Evolutionary conservation across 2,329 filamentous ascomycete genomes (phyloP), one percentile per base, ranked within the genome.

Genomic region (Eurotiales sp.): DNA sequence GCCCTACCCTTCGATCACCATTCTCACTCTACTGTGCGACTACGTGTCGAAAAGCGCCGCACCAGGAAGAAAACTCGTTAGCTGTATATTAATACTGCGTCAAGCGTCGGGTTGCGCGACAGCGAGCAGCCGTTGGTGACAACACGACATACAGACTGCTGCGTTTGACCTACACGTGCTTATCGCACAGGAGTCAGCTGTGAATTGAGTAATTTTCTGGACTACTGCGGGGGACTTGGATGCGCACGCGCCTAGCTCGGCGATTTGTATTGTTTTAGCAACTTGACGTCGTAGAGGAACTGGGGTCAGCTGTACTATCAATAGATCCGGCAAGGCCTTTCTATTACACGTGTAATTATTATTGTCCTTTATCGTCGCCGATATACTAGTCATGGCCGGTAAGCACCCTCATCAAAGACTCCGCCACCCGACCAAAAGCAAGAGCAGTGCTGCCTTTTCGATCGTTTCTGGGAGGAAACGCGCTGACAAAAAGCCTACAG

Each of bases 311-410:
- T 56, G 58, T 50, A 32, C 52, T 50, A 54, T 56, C 51, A 43
- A 23, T 49, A 49, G 51, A 21, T 40, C 46, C 40, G 19, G 5
- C 29, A 53, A 45, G 14, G 27, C 15, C 47, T 21, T 19, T 21
- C 42, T 56, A 53, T 54, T 62, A 55, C 58, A 59, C 62, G 69
- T 72, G 72, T 66, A 65, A 64, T 66, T 66, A 45, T 39, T 23
- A 44, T 29, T 45, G 51, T 56, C 55, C 54, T 53, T 58, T 43
- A 57, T 55, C 52, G 56, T n/a, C 57, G 37, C 29, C 32, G 32
- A 58, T 56, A 61, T 59, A 56, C 63, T 68, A 61, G 73, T 59
- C 68, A 84, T 84, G 81, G 74, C 80, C 69, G 81, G 81, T 84
- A 83, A 83, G 81, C 77, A 74, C 56, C 64, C 57, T 65, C 71